Evolutionary conservation across 1,284 basidiomycete species (phyloP), one percentile per base, ranked within the genome.

Genomic region (Austroboletus novae-zelandiae): DNA sequence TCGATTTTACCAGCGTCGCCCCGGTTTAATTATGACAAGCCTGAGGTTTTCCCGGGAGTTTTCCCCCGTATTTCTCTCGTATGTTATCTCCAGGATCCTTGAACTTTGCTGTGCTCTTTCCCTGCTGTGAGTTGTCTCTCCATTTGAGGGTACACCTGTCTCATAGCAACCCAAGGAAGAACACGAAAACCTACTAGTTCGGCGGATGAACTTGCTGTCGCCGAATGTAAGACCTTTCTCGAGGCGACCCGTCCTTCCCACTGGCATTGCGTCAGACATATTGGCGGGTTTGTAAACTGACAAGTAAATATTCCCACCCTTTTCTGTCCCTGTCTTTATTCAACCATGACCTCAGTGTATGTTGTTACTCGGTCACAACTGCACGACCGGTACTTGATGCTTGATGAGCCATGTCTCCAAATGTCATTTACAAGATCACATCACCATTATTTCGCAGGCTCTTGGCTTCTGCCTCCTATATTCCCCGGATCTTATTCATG

Each of bases 11-110:
- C 43, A 39, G 5, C 11, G 29, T 14, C 20, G 10, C 51, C 17
- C 20, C 9, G 31, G 39, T 31, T 32, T 27, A 39, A 14, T 58
- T 32, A n/a, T 17, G 56, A 56, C 56, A 55, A 41, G 56, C 57
- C 54, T 56, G 54, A 44, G 48, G 56, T 40, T 42, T 30, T 14
- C 15, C 25, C 3, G 13, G 30, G 30, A 9, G 17, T 9, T n/a
- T 9, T n/a, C 15, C 8, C 34, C 15, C 4, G 34, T n/a, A 9
- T 36, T 7, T 36, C 15, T n/a, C 34, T 14, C 11, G n/a, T n/a
- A n/a, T 36, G 8, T n/a, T 36, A 9, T 15, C 34, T 35, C 34
- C 34, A 15, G 34, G 34, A 35, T 35, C 11, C 34, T 35, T 36
- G n/a, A n/a, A 36, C 13, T 36, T 36, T 36, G 34, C 34, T n/a